Base-by-base conservation (phyloP, 2,329 filamentous ascomycete species). In the Pyrenophora seminiperda region DNA sequence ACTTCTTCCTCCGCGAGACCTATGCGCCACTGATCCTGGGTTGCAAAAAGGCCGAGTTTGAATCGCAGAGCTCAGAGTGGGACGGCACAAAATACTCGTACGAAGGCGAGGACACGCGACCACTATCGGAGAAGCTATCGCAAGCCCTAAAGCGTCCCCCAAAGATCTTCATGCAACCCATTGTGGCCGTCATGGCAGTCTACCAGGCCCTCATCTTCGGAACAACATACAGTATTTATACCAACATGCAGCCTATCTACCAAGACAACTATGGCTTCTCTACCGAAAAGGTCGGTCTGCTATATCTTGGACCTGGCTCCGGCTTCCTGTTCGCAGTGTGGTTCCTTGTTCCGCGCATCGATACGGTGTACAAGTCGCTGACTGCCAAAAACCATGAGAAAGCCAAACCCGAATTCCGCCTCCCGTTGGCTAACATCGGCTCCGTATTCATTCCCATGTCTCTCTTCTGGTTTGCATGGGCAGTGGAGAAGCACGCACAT, bases 171-270 rank as follows among this genome's bases (percentile, higher is more conserved):
- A 50, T 66, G 3, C 76, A 78, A 44, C 77, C 77, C 0, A 78
- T 79, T 37, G 75, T 79, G 5, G 65, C 76, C 3, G 74, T 66
- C 13, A 78, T 79, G 75, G 71, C 72, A 13, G 59, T 73, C 0
- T 79, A 79, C 50, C 76, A 79, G 56, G 76, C 77, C 3, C 61
- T 78, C 3, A 67, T 78, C 34, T 78, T 79, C 47, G 75, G 72
- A n/a, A 78, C 76, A 1, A 79, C 75, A 3, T 79, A 78, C 63
- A 73, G 67, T 49, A 72, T 79, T 38, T 79, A 77, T 62, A 78
- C 76, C 7, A 79, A 79, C 53, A 75, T 79, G 63, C 75, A 78
- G 54, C 71, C 73, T 14, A 78, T 79, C 48, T 79, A 76, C 51
- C 58, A 68, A 15, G 72, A 70, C 41, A 51, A 65, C 7, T 79